phyloP scores from a whole-genome alignment of 148 eudicot genomes.

The Polygonum aviculare region DNA sequence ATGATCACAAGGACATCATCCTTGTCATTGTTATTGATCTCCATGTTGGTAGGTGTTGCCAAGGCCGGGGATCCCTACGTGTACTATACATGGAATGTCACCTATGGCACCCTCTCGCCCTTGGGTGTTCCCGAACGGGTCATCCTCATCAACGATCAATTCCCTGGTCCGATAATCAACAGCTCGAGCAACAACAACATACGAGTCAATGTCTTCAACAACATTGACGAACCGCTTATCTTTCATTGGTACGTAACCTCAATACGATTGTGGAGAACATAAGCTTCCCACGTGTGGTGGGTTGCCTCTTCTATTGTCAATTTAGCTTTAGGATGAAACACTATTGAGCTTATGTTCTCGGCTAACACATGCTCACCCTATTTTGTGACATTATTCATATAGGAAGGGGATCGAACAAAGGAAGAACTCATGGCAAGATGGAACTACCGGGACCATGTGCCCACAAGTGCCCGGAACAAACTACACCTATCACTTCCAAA shows the following conservation, averaged over 20 bases:
- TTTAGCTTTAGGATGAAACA: too few species aligned
- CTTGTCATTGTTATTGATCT: constrained; percentile 22
- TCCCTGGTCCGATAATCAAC: constrained; percentile 58
- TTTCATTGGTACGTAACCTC: constrained; percentile 30
- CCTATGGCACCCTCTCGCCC: constrained; percentile 47
- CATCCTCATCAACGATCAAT: constrained; percentile 48
- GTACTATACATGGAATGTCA: constrained; percentile 43
- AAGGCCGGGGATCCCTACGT: constrained; percentile 53
- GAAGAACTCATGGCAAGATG: constrained; percentile 70
- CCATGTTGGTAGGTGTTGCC: constrained; percentile 27
- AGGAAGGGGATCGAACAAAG: constrained; percentile 58
- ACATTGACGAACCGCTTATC: constrained; percentile 62
- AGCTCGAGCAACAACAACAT: constrained; percentile 55
- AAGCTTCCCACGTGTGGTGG: too few species aligned
- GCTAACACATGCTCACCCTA: too few species aligned
- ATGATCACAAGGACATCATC: constrained; percentile 15
- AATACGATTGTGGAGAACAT: not conserved
- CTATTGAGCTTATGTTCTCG: too few species aligned
- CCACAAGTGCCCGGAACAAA: constrained; percentile 55
- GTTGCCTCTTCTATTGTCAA: too few species aligned
- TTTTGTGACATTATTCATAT: not conserved
- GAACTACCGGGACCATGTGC: constrained; percentile 47
- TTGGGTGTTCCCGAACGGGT: constrained; percentile 56
- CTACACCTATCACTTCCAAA: constrained; percentile 54
- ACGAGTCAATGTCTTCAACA: constrained; percentile 51